Evolutionary conservation across 108 stramenopile species (phyloP), one percentile per base, ranked within the genome.

Genomic region (Cyclotella distinguenda): DNA sequence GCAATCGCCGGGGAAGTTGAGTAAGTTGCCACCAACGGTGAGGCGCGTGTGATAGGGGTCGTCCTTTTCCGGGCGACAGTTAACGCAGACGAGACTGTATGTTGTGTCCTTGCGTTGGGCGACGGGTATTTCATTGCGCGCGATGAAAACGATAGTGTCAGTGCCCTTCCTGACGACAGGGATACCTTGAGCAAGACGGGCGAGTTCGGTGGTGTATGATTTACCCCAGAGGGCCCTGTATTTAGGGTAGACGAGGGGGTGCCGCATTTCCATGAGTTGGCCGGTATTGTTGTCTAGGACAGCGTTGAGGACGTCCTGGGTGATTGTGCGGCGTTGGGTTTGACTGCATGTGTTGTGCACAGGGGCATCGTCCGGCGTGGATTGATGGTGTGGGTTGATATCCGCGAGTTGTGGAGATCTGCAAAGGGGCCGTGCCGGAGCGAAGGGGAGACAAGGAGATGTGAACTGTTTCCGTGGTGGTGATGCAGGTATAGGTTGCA

Each of bases 1-100:
- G 9, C 23, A 31, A 30, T 69, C 49, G 16, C 18, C 25, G 25
- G 44, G 30, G 43, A 51, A 72, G 0, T 64, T 32, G 30, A 82
- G 40, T 0, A 18, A 50, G 38, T 83, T 38, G 27, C 82, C 74
- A 1, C 78, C 82, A 0, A 72, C 74, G 0, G 74, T 83, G 16
- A 72, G 26, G 15, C 30, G 4, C 1, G 31, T 64, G 0, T 28
- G 62, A 2, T 26, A 38, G 38, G 62, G 53, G 4, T 70, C 36
- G 12, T 43, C 66, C 26, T 79, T 74, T 47, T 64, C 49, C 1
- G 72, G 76, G 39, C 57, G 35, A 2, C 50, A 40, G 64, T 48
- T 27, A 34, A 30, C 28, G 21, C 66, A 25, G 51, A 82, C 34
- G 28, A 40, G 23, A 16, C 47, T 55, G 44, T 77, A 77, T 23